Conservation (phyloP, 306 rosid species). For the Rosa rugosa region DNA sequence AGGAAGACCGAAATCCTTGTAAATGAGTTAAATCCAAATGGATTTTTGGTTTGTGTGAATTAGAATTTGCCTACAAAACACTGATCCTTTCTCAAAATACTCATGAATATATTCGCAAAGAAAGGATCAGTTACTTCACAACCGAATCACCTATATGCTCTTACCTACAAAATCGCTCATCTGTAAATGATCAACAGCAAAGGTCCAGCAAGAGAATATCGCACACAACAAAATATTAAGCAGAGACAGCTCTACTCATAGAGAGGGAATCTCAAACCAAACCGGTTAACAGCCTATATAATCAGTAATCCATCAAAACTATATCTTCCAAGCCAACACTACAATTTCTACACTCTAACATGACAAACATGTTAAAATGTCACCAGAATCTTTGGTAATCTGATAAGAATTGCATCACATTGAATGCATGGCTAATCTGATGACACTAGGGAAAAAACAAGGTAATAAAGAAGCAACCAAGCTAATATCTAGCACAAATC, state of each 20-base stretch:
- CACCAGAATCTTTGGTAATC: slow-evolving; percentile 36
- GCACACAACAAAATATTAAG: background rate
- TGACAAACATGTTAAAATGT: slow-evolving; percentile 42
- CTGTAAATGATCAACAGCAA: background rate
- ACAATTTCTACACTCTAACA: slow-evolving; percentile 45
- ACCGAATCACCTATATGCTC: background rate
- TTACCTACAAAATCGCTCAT: background rate
- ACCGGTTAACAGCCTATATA: slow-evolving; percentile 25
- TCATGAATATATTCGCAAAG: background rate
- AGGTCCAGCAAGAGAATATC: background rate
- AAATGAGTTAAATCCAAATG: too few species aligned
- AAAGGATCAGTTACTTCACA: background rate
- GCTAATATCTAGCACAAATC: slow-evolving; percentile 14
- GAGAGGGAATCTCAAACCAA: background rate
- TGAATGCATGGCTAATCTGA: slow-evolving; percentile 32
- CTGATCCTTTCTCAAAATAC: background rate
- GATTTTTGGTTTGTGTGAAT: too few species aligned
- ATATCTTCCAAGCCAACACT: slow-evolving; percentile 44
- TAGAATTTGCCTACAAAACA: too few species aligned
- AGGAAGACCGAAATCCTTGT: too few species aligned
- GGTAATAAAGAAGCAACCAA: slow-evolving; percentile 26
- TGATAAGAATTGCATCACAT: slow-evolving; percentile 19
- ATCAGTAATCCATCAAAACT: slow-evolving; percentile 38
- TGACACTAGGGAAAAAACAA: slow-evolving; percentile 26
- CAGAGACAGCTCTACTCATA: background rate